A percentile compares a stretch with the other conserved stretches of the same genome.
These are phyloP conservation scores for Isatis tinctoria DNA, from an alignment of 345 rosid genomes.

Conservation along the genomic window DNA sequence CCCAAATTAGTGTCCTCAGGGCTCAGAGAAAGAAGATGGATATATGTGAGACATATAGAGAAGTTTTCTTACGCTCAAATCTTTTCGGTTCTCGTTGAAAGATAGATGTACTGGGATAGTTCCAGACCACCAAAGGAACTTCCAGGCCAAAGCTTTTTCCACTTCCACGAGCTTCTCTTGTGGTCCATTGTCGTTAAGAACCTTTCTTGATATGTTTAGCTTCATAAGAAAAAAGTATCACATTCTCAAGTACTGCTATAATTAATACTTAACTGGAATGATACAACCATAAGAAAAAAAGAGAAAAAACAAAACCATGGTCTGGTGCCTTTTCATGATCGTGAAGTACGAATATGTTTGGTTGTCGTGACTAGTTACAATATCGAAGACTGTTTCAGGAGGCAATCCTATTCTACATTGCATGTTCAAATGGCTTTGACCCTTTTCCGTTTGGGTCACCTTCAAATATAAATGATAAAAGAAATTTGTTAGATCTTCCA, in stretches of 20 bases:
- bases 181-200: not conserved
- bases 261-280: not conserved
- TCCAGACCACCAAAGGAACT: conserved; percentile 5
- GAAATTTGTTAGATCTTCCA: not conserved
- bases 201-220: not conserved
- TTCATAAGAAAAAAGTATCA: not conserved
- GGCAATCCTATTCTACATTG: not conserved
- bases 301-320: not conserved
- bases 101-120: not conserved
- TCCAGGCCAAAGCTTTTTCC: not conserved
- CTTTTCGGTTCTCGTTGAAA: not conserved
- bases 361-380: conserved; percentile 11
- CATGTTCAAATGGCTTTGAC: not conserved
- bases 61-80: not conserved
- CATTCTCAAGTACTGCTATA: not conserved
- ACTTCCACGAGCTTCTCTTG: not conserved
- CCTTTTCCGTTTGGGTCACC: not conserved
- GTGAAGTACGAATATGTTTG: not conserved
- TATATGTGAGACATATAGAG: not conserved
- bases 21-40: not conserved
- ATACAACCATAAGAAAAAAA: not conserved
- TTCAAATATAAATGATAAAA: not conserved
- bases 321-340: not conserved
- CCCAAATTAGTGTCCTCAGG: not conserved
- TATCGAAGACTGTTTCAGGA: not conserved